Base-by-base conservation (phyloP, 139 green algal genomes). In the Chlorella ohadii region DNA sequence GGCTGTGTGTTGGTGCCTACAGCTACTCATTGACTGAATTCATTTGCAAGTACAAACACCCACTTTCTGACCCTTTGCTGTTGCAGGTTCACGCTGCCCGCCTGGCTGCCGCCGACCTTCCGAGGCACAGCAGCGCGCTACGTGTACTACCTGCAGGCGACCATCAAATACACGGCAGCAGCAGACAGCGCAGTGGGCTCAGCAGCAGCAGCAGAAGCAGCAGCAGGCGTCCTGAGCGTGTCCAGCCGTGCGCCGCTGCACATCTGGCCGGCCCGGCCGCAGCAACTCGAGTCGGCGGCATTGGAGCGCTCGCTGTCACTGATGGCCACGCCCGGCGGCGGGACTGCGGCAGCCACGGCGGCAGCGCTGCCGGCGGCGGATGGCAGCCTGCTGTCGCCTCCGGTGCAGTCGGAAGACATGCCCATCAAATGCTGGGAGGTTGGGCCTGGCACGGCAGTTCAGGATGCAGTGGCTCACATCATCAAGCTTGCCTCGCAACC, bases 31-130 rank as follows among this genome's bases (percentile, higher is more conserved):
- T n/a, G n/a, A n/a, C n/a, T n/a, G n/a, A n/a, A n/a, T n/a, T n/a
- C n/a, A n/a, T n/a, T n/a, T n/a, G n/a, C n/a, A n/a, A n/a, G 44
- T 51, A 51, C 44, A 6, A 51, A 51, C 9, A 6, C 6, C 44
- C 44, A 51, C 44, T 9, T 51, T 9, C 44, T 51, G 44, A 6
- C 44, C 44, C n/a, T n/a, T n/a, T n/a, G n/a, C n/a, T n/a, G n/a
- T n/a, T 51, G 44, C 44, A 91, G 89, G 70, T 90, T 92, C 47
- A 82, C 77, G 19, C 56, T 94, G 72, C 91, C 91, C 3, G 57
- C 73, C 2, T 79, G 56, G 44, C 82, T 94, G 39, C 90, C 91
- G 1, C 91, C 91, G 13, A 91, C 84, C 28, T 94, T 92, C 77
- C 66, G 79, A 16, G 91, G 91, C 34, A 90, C 82, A 28, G 86